Evolutionary conservation across 768 basidiomycete genomes (phyloP), one percentile per base, ranked within the genome.

Genomic region (Boletus sp.): DNA sequence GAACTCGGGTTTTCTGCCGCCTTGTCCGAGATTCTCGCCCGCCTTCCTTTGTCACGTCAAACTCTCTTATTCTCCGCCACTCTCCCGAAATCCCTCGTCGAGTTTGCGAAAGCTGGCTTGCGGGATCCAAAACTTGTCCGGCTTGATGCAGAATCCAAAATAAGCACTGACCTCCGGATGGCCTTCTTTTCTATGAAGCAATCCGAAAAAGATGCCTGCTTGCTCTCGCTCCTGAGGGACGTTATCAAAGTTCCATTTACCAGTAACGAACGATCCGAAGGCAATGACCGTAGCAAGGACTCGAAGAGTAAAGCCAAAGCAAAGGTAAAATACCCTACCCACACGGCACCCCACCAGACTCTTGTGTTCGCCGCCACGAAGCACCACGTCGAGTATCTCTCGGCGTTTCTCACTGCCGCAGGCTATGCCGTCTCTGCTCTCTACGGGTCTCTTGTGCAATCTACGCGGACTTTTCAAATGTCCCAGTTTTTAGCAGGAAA

Each of bases 41-140:
- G 94, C 32, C 83, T 99, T 48, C 94, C 95, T 13, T 55, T 84
- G 0, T 81, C 84, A 14, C 85, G 97, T 32, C 97, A 98, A 72
- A 96, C 93, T 2, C 80, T 98, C 38, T 81, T 99, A 6, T 98
- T 98, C 71, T 98, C 95, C 1, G 97, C 97, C 2, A 99, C 97
- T 0, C 79, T 99, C 5, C 97, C 97, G 6, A 93, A 93, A 67
- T 88, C 93, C 5, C 82, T 99, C 15, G 93, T 98, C 46, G 96
- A 98, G 47, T 99, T 99, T 67, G 94, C 97, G n/a, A 97, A 94
- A 67, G 97, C 96, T 27, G 97, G 97, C 38, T 77, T 99, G 19
- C 83, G 87, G 59, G 87, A 95, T 62, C 97, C 97, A 10, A 93
- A 94, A 69, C 85, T 99, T 38, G 87, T 98, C 21, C 88, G 97